These are phyloP conservation scores for Apium graveolens DNA, from an alignment of 129 eudicot genomes.

Conservation along the genomic window DNA sequence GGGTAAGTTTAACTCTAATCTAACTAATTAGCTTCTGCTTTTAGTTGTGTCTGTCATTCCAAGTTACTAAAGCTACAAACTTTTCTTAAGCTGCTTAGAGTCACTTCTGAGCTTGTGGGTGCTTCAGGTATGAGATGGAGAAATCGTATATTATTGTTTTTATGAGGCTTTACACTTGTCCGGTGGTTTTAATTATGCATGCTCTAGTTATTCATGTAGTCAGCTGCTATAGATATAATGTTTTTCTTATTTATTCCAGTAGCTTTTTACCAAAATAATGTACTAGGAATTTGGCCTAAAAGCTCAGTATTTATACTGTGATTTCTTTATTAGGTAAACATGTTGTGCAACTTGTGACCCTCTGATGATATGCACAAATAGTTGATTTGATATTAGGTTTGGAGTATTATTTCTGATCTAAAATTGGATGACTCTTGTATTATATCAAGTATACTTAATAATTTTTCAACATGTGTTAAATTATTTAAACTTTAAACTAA, in stretches of 20 bases:
- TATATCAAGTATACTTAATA: neutral
- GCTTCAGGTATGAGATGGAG: slow-evolving; percentile 66
- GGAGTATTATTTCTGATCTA: neutral
- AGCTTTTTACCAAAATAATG: neutral
- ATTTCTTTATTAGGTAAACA: neutral
- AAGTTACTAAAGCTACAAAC: neutral
- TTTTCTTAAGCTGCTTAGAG: slow-evolving; percentile 24
- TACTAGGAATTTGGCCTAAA: neutral
- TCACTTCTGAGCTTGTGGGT: slow-evolving; percentile 94
- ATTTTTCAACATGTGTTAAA: neutral
- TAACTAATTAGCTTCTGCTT: neutral
- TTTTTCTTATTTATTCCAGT: neutral
- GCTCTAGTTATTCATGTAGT: neutral
- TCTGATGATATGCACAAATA: neutral
- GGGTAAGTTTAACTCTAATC: slow-evolving; percentile 52
- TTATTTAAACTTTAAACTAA: neutral
- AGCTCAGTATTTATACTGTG: neutral
- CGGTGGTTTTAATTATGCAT: neutral
- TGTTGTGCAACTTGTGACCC: neutral
- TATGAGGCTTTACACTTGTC: neutral
- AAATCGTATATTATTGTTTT: neutral
- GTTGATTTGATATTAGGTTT: neutral
- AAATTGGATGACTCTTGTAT: neutral
- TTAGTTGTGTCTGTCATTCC: neutral
- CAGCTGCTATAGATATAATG: neutral